These are phyloP conservation scores for Penicillium samsonianum DNA, from an alignment of 495 filamentous ascomycete species.

Conservation along the genomic window DNA sequence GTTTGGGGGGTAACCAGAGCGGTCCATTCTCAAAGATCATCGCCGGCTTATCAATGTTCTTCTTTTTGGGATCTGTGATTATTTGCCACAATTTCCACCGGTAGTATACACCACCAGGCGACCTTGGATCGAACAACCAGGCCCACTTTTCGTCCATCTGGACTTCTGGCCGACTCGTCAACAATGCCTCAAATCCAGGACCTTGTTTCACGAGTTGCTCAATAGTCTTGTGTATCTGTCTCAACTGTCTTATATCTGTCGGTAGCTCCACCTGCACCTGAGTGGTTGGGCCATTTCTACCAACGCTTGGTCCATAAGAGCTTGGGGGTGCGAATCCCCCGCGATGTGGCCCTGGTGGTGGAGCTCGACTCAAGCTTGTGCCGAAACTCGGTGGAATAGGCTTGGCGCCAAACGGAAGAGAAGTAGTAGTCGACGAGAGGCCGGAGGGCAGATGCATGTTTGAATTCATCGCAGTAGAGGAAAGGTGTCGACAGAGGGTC, in stretches of 20 bases:
- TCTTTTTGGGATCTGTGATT: constrained; percentile 53
- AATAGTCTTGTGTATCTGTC: constrained; percentile 84
- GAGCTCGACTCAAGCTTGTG: constrained; percentile 52
- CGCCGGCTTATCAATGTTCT: constrained; percentile 32
- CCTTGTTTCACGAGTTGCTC: constrained; percentile 77
- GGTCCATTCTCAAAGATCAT: constrained; percentile 69
- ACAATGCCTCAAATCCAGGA: constrained; percentile 85
- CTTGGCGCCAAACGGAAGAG: constrained; percentile 85
- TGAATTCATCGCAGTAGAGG: constrained; percentile 71
- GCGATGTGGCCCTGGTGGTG: constrained; percentile 62
- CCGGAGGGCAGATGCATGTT: constrained; percentile 51
- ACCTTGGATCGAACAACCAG: constrained; percentile 89
- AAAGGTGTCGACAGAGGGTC: constrained; percentile 76
- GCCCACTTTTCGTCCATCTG: constrained; percentile 86
- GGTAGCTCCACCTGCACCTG: constrained; percentile 78
- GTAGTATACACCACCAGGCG: constrained; percentile 79
- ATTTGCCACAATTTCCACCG: constrained; percentile 89
- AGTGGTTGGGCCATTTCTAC: constrained; percentile 47
- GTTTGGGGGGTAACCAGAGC: constrained; percentile 70
- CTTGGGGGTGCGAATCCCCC: constrained; percentile 80
- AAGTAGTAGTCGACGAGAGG: constrained; percentile 52
- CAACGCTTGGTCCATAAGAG: constrained; percentile 56
- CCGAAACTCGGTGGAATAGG: constrained; percentile 52
- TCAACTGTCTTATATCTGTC: constrained; percentile 73
- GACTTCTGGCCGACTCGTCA: constrained; percentile 82